Conservation (phyloP, 2,329 filamentous ascomycete species). For the Ophiosphaerella herpotricha region DNA sequence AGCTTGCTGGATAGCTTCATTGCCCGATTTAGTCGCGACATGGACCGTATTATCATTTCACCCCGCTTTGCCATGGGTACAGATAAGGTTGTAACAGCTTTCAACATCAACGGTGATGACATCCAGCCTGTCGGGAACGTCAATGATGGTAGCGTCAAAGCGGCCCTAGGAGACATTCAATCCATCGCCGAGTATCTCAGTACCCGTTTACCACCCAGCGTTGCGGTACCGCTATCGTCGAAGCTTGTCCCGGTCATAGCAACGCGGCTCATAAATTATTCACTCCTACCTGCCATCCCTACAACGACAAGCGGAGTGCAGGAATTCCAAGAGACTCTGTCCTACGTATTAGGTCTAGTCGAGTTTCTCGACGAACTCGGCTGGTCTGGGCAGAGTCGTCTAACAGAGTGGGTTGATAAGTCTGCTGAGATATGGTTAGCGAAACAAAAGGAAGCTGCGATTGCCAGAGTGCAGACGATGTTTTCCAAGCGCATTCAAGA, state of each 20-base stretch:
- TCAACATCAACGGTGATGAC: conserved; percentile 42
- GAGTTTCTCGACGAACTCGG: conserved; percentile 63
- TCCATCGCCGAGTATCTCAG: conserved; percentile 57
- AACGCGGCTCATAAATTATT: conserved; percentile 69
- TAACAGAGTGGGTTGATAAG: conserved; percentile 80
- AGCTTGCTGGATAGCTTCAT: conserved; percentile 55
- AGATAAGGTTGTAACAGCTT: conserved; percentile 40
- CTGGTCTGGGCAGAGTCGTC: conserved; percentile 65
- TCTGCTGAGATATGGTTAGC: conserved; percentile 84
- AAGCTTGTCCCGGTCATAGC: conserved; percentile 73
- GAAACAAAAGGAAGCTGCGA: conserved; percentile 77
- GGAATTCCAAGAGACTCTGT: conserved; percentile 72
- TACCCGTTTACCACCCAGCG: conserved; percentile 53
- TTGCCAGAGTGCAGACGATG: conserved; percentile 73
- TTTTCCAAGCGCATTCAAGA: conserved; percentile 69
- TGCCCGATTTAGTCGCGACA: conserved; percentile 64
- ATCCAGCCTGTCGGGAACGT: conserved; percentile 36
- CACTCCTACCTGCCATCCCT: conserved; percentile 79
- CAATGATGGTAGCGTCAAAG: conserved; percentile 35
- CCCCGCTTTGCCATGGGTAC: conserved; percentile 57
- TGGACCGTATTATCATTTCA: conserved; percentile 65
- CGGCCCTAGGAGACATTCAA: conserved; percentile 38
- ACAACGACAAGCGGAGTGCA: conserved; percentile 71
- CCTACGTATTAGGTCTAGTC: conserved; percentile 67
- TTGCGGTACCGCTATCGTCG: conserved; percentile 63